Conservation (phyloP, 2,329 filamentous ascomycete genomes). For the Drechslerella dactyloides region DNA sequence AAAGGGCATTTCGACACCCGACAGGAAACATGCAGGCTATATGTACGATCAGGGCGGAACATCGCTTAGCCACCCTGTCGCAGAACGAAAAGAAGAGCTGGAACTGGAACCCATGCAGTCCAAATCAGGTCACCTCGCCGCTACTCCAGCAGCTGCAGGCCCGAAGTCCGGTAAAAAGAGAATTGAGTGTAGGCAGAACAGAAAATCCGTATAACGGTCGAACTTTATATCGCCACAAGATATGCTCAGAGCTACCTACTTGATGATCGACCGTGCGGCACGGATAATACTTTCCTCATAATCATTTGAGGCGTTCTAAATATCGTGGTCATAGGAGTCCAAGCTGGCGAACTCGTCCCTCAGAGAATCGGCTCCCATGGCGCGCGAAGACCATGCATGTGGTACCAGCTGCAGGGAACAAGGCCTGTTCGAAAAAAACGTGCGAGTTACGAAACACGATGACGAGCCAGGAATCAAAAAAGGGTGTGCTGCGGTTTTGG, state of each 20-base stretch:
- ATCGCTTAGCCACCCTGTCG: conserved; percentile 4
- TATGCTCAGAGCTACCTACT: too few relatives aligned
- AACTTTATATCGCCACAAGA: too few relatives aligned
- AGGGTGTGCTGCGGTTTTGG: conserved; percentile 31
- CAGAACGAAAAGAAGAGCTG: not conserved
- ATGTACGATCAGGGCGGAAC: not conserved
- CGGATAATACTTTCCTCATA: too few relatives aligned
- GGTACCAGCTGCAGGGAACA: conserved; percentile 16
- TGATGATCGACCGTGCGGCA: too few relatives aligned
- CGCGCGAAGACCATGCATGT: conserved; percentile 6
- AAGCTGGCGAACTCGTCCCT: not conserved
- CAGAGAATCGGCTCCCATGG: not conserved
- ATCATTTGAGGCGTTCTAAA: too few relatives aligned
- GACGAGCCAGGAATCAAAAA: conserved; percentile 13
- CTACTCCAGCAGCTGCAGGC: conserved; percentile 4
- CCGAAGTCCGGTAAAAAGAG: too few relatives aligned
- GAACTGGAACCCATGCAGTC: conserved; percentile 8
- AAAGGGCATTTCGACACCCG: not conserved
- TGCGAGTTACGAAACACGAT: conserved; percentile 41
- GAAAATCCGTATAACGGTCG: too few relatives aligned
- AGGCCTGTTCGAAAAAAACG: conserved; percentile 26
- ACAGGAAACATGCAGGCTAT: not conserved
- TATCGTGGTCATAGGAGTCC: too few relatives aligned
- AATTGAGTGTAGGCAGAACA: not conserved
- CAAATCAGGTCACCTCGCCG: not conserved